These are phyloP conservation scores for Knufia fluminis DNA, from an alignment of 2,329 filamentous ascomycete species.

Conservation along the genomic window DNA sequence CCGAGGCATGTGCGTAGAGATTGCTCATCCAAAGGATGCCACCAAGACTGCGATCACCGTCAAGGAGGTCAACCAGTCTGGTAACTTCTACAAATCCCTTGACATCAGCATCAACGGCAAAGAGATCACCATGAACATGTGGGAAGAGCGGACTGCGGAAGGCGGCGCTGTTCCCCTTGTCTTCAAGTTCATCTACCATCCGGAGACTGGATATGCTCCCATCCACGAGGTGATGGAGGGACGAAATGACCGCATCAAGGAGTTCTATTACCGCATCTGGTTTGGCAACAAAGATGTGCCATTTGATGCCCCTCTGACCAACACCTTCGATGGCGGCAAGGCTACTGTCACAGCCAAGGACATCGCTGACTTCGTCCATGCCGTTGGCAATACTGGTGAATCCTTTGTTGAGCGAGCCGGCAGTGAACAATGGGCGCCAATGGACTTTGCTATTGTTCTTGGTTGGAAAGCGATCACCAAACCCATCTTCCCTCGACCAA, in stretches of 20 bases:
- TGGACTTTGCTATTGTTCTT: constrained; percentile 98
- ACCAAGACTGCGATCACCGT: constrained; percentile 76
- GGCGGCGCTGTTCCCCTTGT: constrained; percentile 73
- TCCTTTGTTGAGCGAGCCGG: constrained; percentile 93
- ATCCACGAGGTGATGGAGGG: constrained; percentile 93
- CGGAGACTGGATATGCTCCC: constrained; percentile 92
- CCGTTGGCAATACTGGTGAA: constrained; percentile 94
- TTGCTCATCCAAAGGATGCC: constrained; percentile 70
- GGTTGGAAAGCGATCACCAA: constrained; percentile 99
- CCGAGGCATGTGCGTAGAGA: constrained; percentile 81
- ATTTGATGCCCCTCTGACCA: constrained; percentile 74
- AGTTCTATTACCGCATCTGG: constrained; percentile 98
- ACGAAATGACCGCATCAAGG: constrained; percentile 96
- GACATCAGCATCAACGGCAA: constrained; percentile 69
- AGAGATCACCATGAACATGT: constrained; percentile 79
- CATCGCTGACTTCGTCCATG: constrained; percentile 98
- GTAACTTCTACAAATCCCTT: constrained; percentile 79
- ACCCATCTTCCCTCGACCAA: constrained; percentile 93
- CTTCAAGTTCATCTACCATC: constrained; percentile 85
- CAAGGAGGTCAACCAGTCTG: constrained; percentile 75
- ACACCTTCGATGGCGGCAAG: constrained; percentile 81
- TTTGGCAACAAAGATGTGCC: constrained; percentile 80
- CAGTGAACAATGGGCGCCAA: constrained; percentile 88
- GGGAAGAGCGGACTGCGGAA: constrained; percentile 83
- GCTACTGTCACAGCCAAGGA: constrained; percentile 80